These are phyloP conservation scores for Pisolithus sp. DNA, from an alignment of 768 basidiomycete genomes.

Conservation along the genomic window DNA sequence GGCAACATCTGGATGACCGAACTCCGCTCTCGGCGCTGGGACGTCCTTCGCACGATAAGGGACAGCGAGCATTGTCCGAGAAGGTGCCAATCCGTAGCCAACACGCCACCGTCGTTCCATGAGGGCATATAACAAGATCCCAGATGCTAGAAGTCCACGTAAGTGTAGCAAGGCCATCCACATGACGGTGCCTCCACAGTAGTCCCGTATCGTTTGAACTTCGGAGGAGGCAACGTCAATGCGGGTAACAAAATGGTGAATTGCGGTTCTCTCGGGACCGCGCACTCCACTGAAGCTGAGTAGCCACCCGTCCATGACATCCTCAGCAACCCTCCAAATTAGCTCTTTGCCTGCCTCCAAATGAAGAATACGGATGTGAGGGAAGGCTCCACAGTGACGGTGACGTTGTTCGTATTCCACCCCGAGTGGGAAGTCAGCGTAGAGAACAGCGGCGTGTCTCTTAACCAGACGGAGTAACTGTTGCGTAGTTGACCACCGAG, in stretches of 20 bases:
- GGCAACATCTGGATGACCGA: constrained; percentile 25
- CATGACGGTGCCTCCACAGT: neutral
- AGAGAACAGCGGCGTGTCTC: neutral
- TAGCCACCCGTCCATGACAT: constrained; percentile 12
- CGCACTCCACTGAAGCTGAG: constrained; percentile 12
- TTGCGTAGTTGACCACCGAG: constrained; percentile 39
- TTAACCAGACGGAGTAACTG: constrained; percentile 27
- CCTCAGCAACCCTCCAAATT: constrained; percentile 8
- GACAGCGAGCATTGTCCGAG: constrained; percentile 31
- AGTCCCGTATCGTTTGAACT: constrained; percentile 6
- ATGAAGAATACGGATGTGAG: constrained; percentile 19
- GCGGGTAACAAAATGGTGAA: constrained; percentile 20
- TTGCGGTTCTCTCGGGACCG: neutral
- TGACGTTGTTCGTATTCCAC: neutral
- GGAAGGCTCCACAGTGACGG: constrained; percentile 13
- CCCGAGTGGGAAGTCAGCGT: neutral
- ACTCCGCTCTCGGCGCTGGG: constrained; percentile 33
- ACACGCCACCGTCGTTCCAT: constrained; percentile 34
- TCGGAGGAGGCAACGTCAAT: neutral
- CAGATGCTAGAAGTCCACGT: constrained; percentile 29
- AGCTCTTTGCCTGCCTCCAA: constrained; percentile 8
- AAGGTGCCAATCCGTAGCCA: constrained; percentile 30
- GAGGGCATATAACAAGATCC: constrained; percentile 26
- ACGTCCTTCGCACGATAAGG: constrained; percentile 35
- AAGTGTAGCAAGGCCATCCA: constrained; percentile 25